phyloP scores from a whole-genome alignment of 495 filamentous ascomycete species.

The Podospora comata region DNA sequence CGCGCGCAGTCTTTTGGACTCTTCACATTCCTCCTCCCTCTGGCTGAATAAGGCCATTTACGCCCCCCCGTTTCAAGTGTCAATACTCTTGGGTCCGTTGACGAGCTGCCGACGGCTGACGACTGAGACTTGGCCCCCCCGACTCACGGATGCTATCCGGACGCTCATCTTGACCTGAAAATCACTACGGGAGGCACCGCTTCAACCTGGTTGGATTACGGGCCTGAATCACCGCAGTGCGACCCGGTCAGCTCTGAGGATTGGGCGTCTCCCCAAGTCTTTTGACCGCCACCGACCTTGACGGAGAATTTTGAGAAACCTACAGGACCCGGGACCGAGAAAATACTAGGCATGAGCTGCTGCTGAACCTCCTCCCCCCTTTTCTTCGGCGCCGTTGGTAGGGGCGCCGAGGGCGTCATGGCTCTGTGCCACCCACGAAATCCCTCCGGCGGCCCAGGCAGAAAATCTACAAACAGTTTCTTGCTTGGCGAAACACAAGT shows the following conservation, averaged over 20 bases:
- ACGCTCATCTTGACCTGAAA: background rate
- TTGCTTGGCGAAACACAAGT: conserved; percentile 7
- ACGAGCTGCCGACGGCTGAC: background rate
- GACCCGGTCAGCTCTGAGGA: background rate
- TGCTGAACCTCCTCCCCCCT: background rate
- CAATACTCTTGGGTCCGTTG: background rate
- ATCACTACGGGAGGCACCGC: conserved; percentile 1
- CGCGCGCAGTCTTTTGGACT: background rate
- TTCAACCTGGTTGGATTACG: background rate
- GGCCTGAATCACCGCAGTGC: background rate
- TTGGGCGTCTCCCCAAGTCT: background rate
- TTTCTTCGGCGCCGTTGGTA: background rate
- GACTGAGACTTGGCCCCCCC: background rate
- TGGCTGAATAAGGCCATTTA: background rate
- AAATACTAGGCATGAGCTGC: background rate
- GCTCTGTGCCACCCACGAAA: conserved; percentile 5
- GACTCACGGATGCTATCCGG: background rate
- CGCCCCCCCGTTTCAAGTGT: conserved; percentile 2
- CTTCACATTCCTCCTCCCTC: background rate
- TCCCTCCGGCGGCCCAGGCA: background rate
- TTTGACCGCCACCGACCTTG: conserved; percentile 2
- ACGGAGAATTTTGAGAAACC: conserved; percentile 1
- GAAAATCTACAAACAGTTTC: background rate
- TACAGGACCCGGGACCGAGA: background rate
- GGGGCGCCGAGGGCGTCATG: background rate